Base-by-base conservation (phyloP, 331 rosid species). In the Erythrophleum ivorense region DNA sequence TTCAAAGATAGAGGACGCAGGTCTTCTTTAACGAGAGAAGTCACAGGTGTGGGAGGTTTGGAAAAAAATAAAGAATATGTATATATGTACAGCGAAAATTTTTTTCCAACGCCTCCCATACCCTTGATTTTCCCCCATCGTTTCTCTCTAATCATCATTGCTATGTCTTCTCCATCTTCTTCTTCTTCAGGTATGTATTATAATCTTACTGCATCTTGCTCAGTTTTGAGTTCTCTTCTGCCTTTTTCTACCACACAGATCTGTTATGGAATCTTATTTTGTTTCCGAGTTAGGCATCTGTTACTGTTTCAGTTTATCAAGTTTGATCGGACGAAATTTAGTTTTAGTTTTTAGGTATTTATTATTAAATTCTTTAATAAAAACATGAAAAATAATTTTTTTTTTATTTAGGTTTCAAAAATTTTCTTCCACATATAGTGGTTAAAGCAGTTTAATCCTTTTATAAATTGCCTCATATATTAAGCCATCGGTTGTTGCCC, bases 31-130 rank as follows among this genome's bases (percentile, higher is more conserved):
- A n/a, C 6, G 52, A 46, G 79, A 75, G 21, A 3, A 48, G 3
- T 18, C 15, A 63, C 8, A 48, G 49, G 50, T 40, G 72, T 63
- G 70, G 70, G 46, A 34, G 45, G 0, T 41, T 34, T 63, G 70
- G 70, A 14, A 63, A 63, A 45, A 33, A 34, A 63, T 33, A 63
- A 63, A 2, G 2, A 7, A 6, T 5, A 62, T 6, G 10, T 40
- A 67, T 41, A 41, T n/a, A 16, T 36, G 18, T 16, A 65, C 2
- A 11, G 0, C 2, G 9, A 38, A 48, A 0, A 8, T 40, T 57
- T 75, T 16, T 75, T 75, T 75, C 79, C 79, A 58, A 58, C 34
- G 68, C 79, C 79, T 75, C 79, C 79, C 79, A 75, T 75, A 57
- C 79, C 79, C 12, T 57, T 75, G 68, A 75, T 70, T 24, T 45